Evolutionary conservation across 768 basidiomycete genomes (phyloP), one percentile per base, ranked within the genome.

Genomic region (Antrodiella citrinella): DNA sequence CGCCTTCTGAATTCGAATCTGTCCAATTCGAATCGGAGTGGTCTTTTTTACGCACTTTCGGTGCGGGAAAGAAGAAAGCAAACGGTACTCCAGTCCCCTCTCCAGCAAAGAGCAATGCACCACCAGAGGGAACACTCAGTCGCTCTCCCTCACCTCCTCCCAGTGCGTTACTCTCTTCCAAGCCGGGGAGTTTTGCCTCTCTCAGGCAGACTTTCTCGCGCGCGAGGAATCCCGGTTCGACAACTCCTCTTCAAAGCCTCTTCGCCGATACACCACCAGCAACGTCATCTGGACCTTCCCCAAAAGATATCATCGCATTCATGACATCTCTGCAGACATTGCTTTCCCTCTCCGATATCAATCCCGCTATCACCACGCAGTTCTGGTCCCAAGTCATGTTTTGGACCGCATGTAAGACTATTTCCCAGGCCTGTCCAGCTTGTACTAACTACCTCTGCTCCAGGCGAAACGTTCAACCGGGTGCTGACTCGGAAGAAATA

Each of bases 361-460:
- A 97, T 62, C 91, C 96, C 12, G 83, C 78, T 5, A 72, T 97
- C 15, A 83, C 82, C 46, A 82, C 86, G 4, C 96, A 99, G 64
- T 75, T 94, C 45, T 95, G 93, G 83, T 94, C 92, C 1, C 96
- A 99, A 67, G 82, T 96, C n/a, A 85, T 96, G 73, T 97, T 94
- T 64, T 99, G 96, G 96, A 86, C 92, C 48, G 85, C 92, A 20
- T 91, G 92, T 89, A 73, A 73, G 83, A 64, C 63, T 11, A 18
- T 42, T 46, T 15, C 11, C 21, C 41, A 4, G 20, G n/a, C n/a
- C 18, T 48, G 13, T 18, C 52, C 43, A 12, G 5, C 13, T 47
- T 41, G 20, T 38, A 18, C 10, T 10, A 18, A 57, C 11, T 45
- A 49, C 50, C 42, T 25, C 54, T 23, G 47, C 35, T 25, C 2